phyloP scores from a whole-genome alignment of 768 basidiomycete genomes.

The Cyclocybe aegerita region DNA sequence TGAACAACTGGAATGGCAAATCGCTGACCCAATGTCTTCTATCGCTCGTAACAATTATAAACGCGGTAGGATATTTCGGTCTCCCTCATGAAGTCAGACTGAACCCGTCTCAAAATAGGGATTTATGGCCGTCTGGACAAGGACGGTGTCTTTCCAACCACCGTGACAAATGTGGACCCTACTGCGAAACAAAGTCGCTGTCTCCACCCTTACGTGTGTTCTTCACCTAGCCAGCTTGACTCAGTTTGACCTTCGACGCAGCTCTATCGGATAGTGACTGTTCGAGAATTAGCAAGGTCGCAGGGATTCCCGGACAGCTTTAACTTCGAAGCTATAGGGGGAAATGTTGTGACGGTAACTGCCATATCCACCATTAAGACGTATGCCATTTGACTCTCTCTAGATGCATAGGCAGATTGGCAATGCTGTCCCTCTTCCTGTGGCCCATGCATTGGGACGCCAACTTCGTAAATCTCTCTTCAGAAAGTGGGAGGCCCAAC shows the following conservation, averaged over 20 bases:
- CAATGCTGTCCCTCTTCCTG: slow-evolving; percentile 73
- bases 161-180: slow-evolving; percentile 76
- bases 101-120: slow-evolving; percentile 24
- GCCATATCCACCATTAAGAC: background rate
- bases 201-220: slow-evolving; percentile 61
- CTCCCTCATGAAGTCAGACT: background rate
- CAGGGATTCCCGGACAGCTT: slow-evolving; percentile 84
- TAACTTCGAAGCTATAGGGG: slow-evolving; percentile 50
- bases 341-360: slow-evolving; percentile 63
- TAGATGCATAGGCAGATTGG: slow-evolving; percentile 84
- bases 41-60: slow-evolving; percentile 51
- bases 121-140: slow-evolving; percentile 58
- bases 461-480: slow-evolving; percentile 55
- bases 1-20: slow-evolving; percentile 58
- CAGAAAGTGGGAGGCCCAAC: slow-evolving; percentile 46
- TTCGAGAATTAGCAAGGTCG: slow-evolving; percentile 75
- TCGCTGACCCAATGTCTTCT: slow-evolving; percentile 58
- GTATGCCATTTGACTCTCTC: background rate
- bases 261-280: slow-evolving; percentile 71
- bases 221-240: background rate
- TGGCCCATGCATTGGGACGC: slow-evolving; percentile 63
- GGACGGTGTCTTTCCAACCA: slow-evolving; percentile 63
- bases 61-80: slow-evolving; percentile 34
- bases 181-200: slow-evolving; percentile 76
- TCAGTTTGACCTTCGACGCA: slow-evolving; percentile 21